Evolutionary conservation across 1,139 yeast species (phyloP), one percentile per base, ranked within the genome.

Genomic region (Candida freyschussii): DNA sequence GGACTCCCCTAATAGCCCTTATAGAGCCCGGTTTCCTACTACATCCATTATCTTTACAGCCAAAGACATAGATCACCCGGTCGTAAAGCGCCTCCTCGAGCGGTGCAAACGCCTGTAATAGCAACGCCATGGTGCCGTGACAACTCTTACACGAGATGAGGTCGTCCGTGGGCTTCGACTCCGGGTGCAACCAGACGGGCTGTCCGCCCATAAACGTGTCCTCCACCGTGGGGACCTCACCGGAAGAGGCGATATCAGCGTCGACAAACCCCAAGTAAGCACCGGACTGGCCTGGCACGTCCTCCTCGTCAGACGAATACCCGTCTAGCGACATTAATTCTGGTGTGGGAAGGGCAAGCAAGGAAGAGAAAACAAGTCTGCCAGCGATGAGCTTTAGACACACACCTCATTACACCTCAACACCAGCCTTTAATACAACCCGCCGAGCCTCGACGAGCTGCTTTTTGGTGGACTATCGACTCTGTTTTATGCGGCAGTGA

Each of bases 201-300:
- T 68, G 64, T 0, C 93, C 91, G 1, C 96, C 96, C 23, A 86
- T 67, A 45, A 83, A 78, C 2, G 91, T 74, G 50, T 85, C 95
- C 43, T 79, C 86, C 4, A 76, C 55, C 0, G 76, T 67, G 13
- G 85, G 72, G 11, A 57, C 60, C 13, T 60, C 63, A 18, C 55
- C 60, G 8, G 53, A 47, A 5, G 57, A 47, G 6, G 53, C 57
- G 10, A 52, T 29, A 21, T 56, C 64, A 12, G 69, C 52, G 58
- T 74, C 96, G 8, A 76, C 78, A 45, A 75, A 78, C 0, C 93
- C 91, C 13, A 86, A 66, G 31, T 63, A 66, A 0, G 60, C 65
- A 3, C 49, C 37, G 17, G 61, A 51, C 9, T 47, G 34, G 20
- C 42, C 45, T 4, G 52, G 38, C 18, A 36, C 21, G 2, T 42